Base-by-base conservation (phyloP, 139 green algal genomes). In the Yamagishiella unicocca region DNA sequence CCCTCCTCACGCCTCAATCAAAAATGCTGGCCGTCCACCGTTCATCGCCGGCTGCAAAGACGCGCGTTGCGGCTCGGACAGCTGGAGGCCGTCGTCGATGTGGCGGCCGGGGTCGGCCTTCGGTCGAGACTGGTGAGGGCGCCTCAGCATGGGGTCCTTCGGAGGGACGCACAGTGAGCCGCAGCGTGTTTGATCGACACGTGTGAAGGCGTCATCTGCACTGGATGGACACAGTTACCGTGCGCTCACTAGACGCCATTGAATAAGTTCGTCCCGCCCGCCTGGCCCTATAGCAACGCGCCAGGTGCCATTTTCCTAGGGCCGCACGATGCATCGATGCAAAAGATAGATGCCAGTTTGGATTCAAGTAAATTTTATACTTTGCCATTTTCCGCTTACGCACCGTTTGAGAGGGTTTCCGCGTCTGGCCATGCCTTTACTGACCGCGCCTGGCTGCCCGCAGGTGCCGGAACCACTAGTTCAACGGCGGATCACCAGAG, bases 61-160 rank as follows among this genome's bases (percentile, higher is more conserved):
- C 74, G 21, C 74, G 74, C 46, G 2, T 67, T 46, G n/a, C 74
- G 31, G 74, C 74, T 33, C 46, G 74, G 31, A 82, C 50, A 25
- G 46, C 31, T 31, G 74, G 74, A 33, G 74, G 46, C 5, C 74
- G 74, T 14, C 50, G 74, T n/a, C 37, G 74, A 82, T 82, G 74
- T 19, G 50, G 72, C 42, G 43, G 31, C 6, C 17, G 72, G 17
- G 43, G 43, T 27, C 42, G 43, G 7, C 14, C 24, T 9, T 40
- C 72, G 12, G 8, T 80, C 6, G 72, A 62, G 37, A 43, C 72
- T 33, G 72, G 72, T 80, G 42, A 62, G 43, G 8, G 43, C 7
- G 22, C 6, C 19, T 67, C n/a, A 27, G 58, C 19, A 6, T n/a
- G n/a, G 22, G 19, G 22, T 27, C 58, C n/a, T 27, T 27, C 19